These are phyloP conservation scores for Calycina herbarum DNA, from an alignment of 2,329 filamentous ascomycete species.

Conservation along the genomic window DNA sequence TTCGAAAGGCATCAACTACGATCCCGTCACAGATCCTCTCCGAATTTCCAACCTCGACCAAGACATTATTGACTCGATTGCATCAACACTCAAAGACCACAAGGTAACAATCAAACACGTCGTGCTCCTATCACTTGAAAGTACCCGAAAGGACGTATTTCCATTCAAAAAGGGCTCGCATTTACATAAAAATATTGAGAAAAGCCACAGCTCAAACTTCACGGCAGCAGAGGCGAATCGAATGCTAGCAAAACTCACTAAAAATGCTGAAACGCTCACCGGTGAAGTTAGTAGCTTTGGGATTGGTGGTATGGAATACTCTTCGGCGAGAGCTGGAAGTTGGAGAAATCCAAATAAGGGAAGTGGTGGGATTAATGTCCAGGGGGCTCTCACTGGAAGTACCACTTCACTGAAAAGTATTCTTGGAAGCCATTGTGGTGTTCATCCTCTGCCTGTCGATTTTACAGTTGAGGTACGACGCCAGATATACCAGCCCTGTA, in stretches of 20 bases:
- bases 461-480: conserved; percentile 40
- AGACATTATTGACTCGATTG: conserved; percentile 36
- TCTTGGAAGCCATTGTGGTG: conserved; percentile 42
- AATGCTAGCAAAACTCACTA: conserved; percentile 35
- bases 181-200: conserved; percentile 38
- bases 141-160: conserved; percentile 43
- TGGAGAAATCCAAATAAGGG: conserved; percentile 31
- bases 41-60: conserved; percentile 41
- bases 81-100: conserved; percentile 34
- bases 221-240: conserved; percentile 32
- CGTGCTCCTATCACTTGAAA: conserved; percentile 42
- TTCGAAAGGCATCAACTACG: conserved; percentile 30
- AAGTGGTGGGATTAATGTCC: conserved; percentile 40
- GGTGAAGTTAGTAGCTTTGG: conserved; percentile 40
- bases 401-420: conserved; percentile 43
- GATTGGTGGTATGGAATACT: conserved; percentile 8
- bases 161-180: conserved; percentile 40
- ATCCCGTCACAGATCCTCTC: conserved; percentile 40
- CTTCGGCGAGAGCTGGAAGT: conserved; percentile 10
- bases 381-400: conserved; percentile 41
- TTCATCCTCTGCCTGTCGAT: conserved; percentile 42
- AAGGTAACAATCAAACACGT: conserved; percentile 42
- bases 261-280: conserved; percentile 39
- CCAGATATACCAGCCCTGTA: conserved; percentile 43
- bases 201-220: conserved; percentile 31